These are phyloP conservation scores for Stipa capillata DNA, from an alignment of 176 grass and related monocot genomes.

Conservation along the genomic window DNA sequence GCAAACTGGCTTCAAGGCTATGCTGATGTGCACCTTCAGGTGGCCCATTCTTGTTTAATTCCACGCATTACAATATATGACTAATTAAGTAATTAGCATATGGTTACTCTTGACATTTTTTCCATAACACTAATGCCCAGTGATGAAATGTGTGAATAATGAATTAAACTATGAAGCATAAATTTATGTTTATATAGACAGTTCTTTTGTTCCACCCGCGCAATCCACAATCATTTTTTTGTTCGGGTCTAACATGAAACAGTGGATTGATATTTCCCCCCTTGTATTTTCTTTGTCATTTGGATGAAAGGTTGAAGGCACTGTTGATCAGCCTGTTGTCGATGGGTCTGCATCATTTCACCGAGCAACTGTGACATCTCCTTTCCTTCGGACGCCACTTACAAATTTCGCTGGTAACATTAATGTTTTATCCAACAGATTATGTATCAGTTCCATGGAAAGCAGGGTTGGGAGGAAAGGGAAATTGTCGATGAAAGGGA, in stretches of 20 bases:
- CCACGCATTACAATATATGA: not conserved
- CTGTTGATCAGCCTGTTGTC: conserved; percentile 92
- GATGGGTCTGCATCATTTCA: conserved; percentile 97
- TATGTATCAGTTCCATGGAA: conserved; percentile 86
- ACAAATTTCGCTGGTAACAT: conserved; percentile 79
- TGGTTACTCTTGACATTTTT: not conserved
- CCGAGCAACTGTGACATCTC: conserved; percentile 77
- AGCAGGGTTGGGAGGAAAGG: conserved; percentile 93
- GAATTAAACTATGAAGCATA: conserved; percentile 15
- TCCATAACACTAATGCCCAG: not conserved
- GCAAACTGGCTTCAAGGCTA: conserved; percentile 97
- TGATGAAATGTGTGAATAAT: conserved; percentile 12
- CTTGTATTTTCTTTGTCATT: conserved; percentile 19
- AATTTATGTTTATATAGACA: not conserved
- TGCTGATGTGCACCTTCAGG: conserved; percentile 93
- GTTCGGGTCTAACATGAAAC: conserved; percentile 10
- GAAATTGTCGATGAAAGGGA: conserved; percentile 88
- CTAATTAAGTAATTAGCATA: not conserved
- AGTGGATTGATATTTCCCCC: not conserved
- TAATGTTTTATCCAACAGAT: conserved; percentile 76
- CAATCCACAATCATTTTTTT: not conserved
- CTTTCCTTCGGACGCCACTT: conserved; percentile 73
- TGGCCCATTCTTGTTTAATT: conserved; percentile 27
- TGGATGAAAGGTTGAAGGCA: conserved; percentile 74
- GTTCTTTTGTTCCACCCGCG: conserved; percentile 8